Conservation (phyloP, 352 stramenopile genomes). For the Elongisporangium undulatum region DNA sequence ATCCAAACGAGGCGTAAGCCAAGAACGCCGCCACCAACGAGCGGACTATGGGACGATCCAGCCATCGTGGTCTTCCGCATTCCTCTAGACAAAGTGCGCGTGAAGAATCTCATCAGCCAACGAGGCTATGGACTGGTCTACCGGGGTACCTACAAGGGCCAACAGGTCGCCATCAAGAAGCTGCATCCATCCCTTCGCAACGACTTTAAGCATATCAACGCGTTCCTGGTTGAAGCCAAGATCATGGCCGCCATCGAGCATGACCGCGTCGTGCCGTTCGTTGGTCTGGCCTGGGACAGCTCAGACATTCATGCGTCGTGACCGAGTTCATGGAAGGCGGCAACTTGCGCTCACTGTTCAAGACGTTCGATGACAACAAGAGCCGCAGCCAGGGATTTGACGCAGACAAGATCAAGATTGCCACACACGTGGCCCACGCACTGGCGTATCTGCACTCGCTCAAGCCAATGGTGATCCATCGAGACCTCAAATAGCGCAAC, state of each 20-base stretch:
- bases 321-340: slow-evolving; percentile 63
- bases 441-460: slow-evolving; percentile 46
- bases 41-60: slow-evolving; percentile 33
- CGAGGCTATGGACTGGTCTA: slow-evolving; percentile 60
- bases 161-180: slow-evolving; percentile 44
- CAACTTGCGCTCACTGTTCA: slow-evolving; percentile 39
- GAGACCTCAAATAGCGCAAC: slow-evolving; percentile 50
- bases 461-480: slow-evolving; percentile 30
- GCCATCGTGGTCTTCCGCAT: slow-evolving; percentile 34
- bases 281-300: slow-evolving; percentile 53
- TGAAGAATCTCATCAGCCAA: slow-evolving; percentile 32
- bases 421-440: slow-evolving; percentile 28
- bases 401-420: slow-evolving; percentile 30
- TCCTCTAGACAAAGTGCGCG: slow-evolving; percentile 31
- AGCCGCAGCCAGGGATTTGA: slow-evolving; percentile 26
- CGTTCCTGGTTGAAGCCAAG: slow-evolving; percentile 49
- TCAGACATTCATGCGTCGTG: slow-evolving; percentile 48
- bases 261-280: slow-evolving; percentile 37
- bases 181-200: slow-evolving; percentile 37
- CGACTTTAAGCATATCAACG: slow-evolving; percentile 28
- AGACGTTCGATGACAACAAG: slow-evolving; percentile 17
- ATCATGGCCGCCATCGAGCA: slow-evolving; percentile 44
- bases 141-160: slow-evolving; percentile 24
- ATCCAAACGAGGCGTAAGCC: no score
- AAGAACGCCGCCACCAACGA: no score